Percentiles rank a stretch among this genome's conserved stretches.
Conservation (phyloP, 2,329 filamentous ascomycete genomes). For the Diaporthe capsici region DNA sequence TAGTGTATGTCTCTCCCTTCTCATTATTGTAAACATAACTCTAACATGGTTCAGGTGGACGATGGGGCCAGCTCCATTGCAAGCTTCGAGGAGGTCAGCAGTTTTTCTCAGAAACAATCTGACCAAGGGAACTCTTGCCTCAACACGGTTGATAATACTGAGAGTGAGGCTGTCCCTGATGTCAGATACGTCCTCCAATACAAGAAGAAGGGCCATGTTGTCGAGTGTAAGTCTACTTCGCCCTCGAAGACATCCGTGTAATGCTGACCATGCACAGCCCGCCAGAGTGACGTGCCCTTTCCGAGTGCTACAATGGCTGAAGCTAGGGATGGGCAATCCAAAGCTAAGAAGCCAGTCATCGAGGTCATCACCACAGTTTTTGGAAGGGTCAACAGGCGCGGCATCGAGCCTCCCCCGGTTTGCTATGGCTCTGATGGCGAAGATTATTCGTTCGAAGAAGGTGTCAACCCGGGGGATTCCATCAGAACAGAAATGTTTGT, state of each 20-base stretch:
- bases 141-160: not conserved
- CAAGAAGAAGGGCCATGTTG: conserved; percentile 51
- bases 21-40: no score
- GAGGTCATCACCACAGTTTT: conserved; percentile 60
- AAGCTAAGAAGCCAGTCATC: conserved; percentile 53
- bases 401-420: conserved; percentile 26
- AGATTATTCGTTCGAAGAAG: conserved; percentile 36
- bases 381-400: conserved; percentile 42
- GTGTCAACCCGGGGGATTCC: conserved; percentile 46
- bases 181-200: conserved; percentile 60
- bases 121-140: not conserved
- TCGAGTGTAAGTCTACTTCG: conserved; percentile 53
- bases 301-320: conserved; percentile 50
- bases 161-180: conserved; percentile 53
- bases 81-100: conserved; percentile 51
- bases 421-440: conserved; percentile 38
- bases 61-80: conserved; percentile 50
- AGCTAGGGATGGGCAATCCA: conserved; percentile 46
- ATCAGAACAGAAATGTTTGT: conserved; percentile 58
- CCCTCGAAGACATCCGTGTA: not conserved
- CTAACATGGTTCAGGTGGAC: conserved; percentile 33
- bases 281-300: conserved; percentile 56
- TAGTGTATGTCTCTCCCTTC: not conserved
- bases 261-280: conserved; percentile 49
- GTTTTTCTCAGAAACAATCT: conserved; percentile 41